phyloP scores from a whole-genome alignment of 495 filamentous ascomycete genomes.

The Penicillium angulare region DNA sequence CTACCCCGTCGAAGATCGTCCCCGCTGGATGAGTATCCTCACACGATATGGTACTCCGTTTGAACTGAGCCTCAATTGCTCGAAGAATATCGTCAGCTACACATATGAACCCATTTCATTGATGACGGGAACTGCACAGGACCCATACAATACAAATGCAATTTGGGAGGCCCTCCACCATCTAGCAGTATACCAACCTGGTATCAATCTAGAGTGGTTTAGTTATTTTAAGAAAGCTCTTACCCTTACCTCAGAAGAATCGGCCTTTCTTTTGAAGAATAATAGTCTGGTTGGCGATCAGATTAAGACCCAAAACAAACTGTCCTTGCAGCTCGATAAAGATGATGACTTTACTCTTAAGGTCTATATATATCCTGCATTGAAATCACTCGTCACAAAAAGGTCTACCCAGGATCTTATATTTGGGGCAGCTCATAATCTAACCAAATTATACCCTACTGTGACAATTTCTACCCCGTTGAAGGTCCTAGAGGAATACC shows the following conservation, averaged over 20 bases:
- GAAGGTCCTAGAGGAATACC: constrained; percentile 1
- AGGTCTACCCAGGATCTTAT: constrained; percentile 6
- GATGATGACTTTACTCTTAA: constrained; percentile 1
- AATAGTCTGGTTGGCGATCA: neutral
- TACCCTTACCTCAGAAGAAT: neutral
- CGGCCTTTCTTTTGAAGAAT: neutral
- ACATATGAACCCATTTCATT: constrained; percentile 12
- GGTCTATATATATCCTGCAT: constrained; percentile 10
- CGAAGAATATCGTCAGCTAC: constrained; percentile 4
- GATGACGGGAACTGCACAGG: constrained; percentile 2
- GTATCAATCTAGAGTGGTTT: neutral
- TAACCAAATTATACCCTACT: neutral
- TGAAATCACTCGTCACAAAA: constrained; percentile 3
- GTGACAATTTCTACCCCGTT: neutral
- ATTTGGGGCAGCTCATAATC: neutral
- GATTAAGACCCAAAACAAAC: constrained; percentile 14
- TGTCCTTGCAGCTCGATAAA: constrained; percentile 8
- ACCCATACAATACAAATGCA: constrained; percentile 15
- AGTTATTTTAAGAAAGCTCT: neutral
- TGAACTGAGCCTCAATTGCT: constrained; percentile 17
- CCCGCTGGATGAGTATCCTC: constrained; percentile 5
- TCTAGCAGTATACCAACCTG: neutral
- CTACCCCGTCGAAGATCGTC: neutral
- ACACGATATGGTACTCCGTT: constrained; percentile 8
- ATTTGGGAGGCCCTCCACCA: constrained; percentile 5